Conservation (phyloP, 352 stramenopile genomes). For the Globisporangium lucens region DNA sequence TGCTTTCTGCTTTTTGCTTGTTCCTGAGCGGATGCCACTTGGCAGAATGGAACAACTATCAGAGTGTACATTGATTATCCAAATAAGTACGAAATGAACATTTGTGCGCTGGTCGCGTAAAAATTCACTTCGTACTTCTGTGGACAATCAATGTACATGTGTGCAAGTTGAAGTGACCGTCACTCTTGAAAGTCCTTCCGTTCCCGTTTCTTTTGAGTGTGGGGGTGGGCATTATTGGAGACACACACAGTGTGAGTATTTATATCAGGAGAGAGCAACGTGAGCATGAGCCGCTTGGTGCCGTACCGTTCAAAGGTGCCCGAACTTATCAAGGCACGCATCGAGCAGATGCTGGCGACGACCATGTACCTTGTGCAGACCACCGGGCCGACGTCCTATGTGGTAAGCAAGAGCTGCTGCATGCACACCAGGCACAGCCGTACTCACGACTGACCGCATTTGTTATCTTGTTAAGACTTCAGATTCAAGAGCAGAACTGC, state of each 20-base stretch:
- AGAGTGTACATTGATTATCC: no score
- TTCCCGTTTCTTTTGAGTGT: background rate
- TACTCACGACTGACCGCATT: background rate
- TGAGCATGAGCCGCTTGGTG: constrained; percentile 57
- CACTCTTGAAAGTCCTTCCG: constrained; percentile 7
- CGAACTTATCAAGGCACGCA: constrained; percentile 41
- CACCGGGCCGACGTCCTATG: constrained; percentile 69
- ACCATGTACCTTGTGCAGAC: constrained; percentile 86
- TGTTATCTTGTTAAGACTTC: background rate
- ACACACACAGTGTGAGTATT: background rate
- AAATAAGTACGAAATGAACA: no score
- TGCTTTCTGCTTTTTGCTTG: constrained; percentile 5
- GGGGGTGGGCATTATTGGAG: background rate
- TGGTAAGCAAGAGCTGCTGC: constrained; percentile 28
- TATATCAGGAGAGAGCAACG: background rate
- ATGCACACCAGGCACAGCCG: background rate
- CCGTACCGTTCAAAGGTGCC: constrained; percentile 61
- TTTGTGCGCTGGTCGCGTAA: no score
- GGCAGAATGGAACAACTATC: constrained; percentile 1
- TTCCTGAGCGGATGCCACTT: constrained; percentile 17
- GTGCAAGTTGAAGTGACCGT: constrained; percentile 30
- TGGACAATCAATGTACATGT: background rate
- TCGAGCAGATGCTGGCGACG: constrained; percentile 56
- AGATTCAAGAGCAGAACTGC: constrained; percentile 75
- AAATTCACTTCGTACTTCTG: background rate